These are phyloP conservation scores for Leptographium wingfieldii DNA, from an alignment of 2,329 filamentous ascomycete species.

Conservation along the genomic window DNA sequence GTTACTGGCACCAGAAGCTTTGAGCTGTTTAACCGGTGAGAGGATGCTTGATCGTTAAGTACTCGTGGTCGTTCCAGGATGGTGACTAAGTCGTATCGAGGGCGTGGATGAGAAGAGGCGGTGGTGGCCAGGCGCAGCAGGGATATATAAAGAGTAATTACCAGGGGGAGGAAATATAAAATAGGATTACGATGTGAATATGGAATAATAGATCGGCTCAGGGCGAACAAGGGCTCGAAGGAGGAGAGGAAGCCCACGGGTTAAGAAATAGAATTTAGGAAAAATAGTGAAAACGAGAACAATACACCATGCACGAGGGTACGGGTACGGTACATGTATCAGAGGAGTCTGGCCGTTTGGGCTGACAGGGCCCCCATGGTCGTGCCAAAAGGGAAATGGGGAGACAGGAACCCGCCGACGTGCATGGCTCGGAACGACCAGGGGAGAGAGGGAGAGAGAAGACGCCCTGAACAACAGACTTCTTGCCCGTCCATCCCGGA, in stretches of 20 bases:
- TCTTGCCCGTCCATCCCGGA: background rate
- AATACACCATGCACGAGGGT: background rate
- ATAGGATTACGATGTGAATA: background rate
- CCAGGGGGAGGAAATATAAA: background rate
- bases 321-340: background rate
- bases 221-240: background rate
- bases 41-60: background rate
- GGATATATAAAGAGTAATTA: background rate
- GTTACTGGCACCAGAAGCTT: too few species aligned
- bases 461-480: background rate
- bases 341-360: background rate
- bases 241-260: background rate
- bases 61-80: background rate
- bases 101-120: background rate
- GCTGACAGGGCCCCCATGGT: slow-evolving; percentile 1
- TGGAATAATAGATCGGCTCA: background rate
- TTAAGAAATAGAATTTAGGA: background rate
- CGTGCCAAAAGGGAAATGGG: slow-evolving; percentile 1
- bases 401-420: slow-evolving; percentile 10
- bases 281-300: background rate
- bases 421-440: slow-evolving; percentile 6
- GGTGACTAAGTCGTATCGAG: background rate
- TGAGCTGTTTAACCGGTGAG: too few species aligned
- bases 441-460: background rate
- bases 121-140: background rate